These are phyloP conservation scores for Ramaria sp. DNA, from an alignment of 768 basidiomycete genomes.

Conservation along the genomic window DNA sequence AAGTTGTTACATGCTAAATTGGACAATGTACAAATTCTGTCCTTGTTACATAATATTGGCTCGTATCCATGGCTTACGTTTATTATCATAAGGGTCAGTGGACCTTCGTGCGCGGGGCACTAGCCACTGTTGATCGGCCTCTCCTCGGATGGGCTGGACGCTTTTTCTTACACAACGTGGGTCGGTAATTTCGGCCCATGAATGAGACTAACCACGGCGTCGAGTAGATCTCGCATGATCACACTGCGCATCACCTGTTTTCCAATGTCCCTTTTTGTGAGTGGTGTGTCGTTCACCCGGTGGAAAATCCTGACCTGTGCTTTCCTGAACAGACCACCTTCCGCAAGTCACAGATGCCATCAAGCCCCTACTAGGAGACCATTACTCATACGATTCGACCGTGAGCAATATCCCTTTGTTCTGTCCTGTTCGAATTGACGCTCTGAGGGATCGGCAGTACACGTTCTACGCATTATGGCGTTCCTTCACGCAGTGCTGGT, in stretches of 20 bases:
- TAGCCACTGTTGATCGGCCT: conserved; percentile 10
- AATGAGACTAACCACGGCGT: background rate
- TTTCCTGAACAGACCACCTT: conserved; percentile 1
- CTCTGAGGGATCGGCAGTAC: background rate
- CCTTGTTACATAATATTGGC: too few species aligned
- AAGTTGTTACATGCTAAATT: background rate
- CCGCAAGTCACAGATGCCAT: conserved; percentile 8
- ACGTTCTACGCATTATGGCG: conserved; percentile 1
- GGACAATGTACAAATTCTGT: too few species aligned
- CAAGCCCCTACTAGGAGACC: conserved; percentile 5
- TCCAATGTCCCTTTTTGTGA: conserved; percentile 9
- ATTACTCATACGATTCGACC: conserved; percentile 1
- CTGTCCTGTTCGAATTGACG: background rate
- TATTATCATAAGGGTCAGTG: conserved; percentile 6
- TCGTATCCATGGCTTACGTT: too few species aligned
- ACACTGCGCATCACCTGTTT: conserved; percentile 12
- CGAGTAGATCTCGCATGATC: conserved; percentile 11
- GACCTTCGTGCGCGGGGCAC: conserved; percentile 10
- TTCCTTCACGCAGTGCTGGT: background rate
- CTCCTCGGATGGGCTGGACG: conserved; percentile 12
- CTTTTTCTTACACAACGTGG: conserved; percentile 13
- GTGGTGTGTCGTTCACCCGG: background rate
- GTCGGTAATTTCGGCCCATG: background rate
- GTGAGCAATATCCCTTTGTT: background rate
- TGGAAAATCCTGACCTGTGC: background rate